Conservation (phyloP, 345 rosid genomes). For the Eucalyptus tenuipes region DNA sequence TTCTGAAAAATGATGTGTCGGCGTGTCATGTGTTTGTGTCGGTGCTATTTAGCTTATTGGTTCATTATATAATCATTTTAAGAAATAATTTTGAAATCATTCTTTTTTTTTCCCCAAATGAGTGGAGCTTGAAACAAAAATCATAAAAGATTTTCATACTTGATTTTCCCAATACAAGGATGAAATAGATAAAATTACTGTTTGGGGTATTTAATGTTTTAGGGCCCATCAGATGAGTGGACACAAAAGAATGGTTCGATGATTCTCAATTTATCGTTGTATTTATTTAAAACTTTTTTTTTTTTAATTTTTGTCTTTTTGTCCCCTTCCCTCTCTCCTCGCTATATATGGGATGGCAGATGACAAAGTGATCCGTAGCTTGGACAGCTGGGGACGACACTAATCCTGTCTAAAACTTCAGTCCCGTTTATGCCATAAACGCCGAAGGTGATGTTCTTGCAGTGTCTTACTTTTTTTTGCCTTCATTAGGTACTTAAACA, state of each 20-base stretch:
- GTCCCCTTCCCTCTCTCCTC: background rate
- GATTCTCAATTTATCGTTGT: background rate
- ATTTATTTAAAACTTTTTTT: background rate
- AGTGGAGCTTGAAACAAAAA: fast-evolving
- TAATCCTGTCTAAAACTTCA: background rate
- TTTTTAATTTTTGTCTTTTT: background rate
- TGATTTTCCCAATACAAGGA: background rate
- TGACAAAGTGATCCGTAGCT: background rate
- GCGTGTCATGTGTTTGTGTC: no score
- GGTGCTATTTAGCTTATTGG: no score
- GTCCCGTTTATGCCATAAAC: background rate
- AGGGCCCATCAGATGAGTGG: background rate
- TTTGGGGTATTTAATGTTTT: background rate
- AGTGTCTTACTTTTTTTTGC: background rate
- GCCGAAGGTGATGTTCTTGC: background rate
- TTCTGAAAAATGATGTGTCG: no score
- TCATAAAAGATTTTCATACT: background rate
- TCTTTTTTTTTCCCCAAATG: no score
- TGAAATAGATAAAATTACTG: background rate
- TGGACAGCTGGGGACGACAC: background rate
- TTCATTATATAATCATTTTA: background rate
- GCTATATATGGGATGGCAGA: background rate
- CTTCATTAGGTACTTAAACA: background rate
- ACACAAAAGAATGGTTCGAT: background rate
- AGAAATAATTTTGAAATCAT: background rate